Evolutionary conservation across 177 flowering plant genomes (phyloP), one percentile per base, ranked within the genome.

Genomic region (Telopea speciosissima): DNA sequence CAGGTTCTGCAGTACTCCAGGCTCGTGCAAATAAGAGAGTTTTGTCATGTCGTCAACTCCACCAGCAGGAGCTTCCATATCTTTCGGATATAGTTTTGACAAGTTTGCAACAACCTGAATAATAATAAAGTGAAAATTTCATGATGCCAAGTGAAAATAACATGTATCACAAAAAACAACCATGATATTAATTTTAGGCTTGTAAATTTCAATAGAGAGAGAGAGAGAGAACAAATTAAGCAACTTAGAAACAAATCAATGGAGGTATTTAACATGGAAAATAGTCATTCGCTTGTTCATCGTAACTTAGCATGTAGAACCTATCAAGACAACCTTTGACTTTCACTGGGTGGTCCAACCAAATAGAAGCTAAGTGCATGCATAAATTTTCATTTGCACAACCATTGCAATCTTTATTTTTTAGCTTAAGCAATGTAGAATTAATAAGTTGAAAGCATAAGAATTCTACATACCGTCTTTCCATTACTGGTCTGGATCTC

Each of bases 21-120:
- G 86, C 71, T 85, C 88, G 68, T 85, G 86, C 78, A 85, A 73
- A 77, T 85, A 85, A 3, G 85, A 83, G 44, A 85, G 84, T 69
- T 79, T 82, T 12, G 88, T 85, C 88, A 85, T 85, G 81, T 83
- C 86, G 79, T 81, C 85, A 42, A 85, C 86, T 66, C 88, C 88
- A 52, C 81, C 85, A 45, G 83, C 70, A 73, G 86, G 88, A 67
- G 83, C 86, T 74, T 85, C 86, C 77, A 70, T 76, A 66, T 85
- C 86, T 71, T 83, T 83, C 2, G 86, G 88, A 69, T 79, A 83
- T 59, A 81, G 65, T 59, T 76, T 80, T 62, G 87, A 76, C 40
- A 86, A 60, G 59, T 75, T 71, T 70, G 73, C 79, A 70, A 68
- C 63, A 68, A 86, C 78, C 89, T 85, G 75, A 42, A 54, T 24